Base-by-base conservation (phyloP, 2,329 filamentous ascomycete genomes). In the Aureobasidium sp. region DNA sequence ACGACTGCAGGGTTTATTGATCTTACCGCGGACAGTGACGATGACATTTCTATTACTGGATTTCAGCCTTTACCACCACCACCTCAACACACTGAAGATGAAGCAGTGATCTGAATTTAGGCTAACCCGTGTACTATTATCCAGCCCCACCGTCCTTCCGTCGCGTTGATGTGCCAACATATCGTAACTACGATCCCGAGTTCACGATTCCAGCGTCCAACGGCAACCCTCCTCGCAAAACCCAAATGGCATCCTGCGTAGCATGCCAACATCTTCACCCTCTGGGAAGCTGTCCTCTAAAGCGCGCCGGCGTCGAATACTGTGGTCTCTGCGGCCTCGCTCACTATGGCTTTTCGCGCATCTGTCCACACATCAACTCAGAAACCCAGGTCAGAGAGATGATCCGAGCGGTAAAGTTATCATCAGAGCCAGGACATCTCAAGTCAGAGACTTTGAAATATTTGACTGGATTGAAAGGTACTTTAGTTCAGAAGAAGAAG, bases 271-370 rank as follows among this genome's bases (percentile, higher is more conserved):
- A 76, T 26, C 63, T 68, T n/a, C 87, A 89, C 69, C 71, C 76
- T 1, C 70, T 75, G 13, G 86, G 85, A n/a, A 77, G 78, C 46
- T 89, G 87, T 68, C 82, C 81, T 10, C 74, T 88, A 36, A 87
- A 85, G 69, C 66, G 78, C 5, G 80, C 82, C 9, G 83, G 84
- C 1, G 76, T 81, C 2, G 85, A 88, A 67, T 74, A 81, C 66
- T 90, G 87, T 71, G 81, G 81, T 7, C 77, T 88, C 7, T 89
- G 87, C 65, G 85, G 85, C 17, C 78, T 84, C 26, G 82, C 83
- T 1, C 85, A 88, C 69, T 83, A 78, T 65, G 85, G 84, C 2
- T 70, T 77, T 59, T 72, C 74, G 1, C 78, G 82, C 36, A 80
- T 78, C 9, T 90, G 87, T 68, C 83, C 85, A 15, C 83, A 86